Conservation (phyloP, 345 rosid genomes). For the Linum lewisii region DNA sequence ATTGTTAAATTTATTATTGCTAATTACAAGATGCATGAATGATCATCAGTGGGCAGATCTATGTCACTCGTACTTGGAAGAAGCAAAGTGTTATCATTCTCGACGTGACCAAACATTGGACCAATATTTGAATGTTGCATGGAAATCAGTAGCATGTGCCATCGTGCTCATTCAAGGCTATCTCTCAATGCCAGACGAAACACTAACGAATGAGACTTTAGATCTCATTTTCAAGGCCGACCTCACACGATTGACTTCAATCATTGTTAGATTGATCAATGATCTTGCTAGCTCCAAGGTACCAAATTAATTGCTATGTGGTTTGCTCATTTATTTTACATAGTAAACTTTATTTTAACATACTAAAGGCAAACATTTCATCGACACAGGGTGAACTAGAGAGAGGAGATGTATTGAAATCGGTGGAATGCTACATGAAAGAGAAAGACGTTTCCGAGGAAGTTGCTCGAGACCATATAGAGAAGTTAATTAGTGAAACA, state of each 20-base stretch:
- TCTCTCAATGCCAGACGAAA: background rate
- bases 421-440: conserved; percentile 19
- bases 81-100: conserved; percentile 9
- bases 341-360: too few relatives aligned
- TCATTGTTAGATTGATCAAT: conserved; percentile 8
- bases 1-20: too few relatives aligned
- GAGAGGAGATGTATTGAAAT: conserved; percentile 20
- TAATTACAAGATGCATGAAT: too few relatives aligned
- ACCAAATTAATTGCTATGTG: background rate
- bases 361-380: too few relatives aligned
- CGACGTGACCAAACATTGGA: conserved; percentile 9
- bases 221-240: background rate
- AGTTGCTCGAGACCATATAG: conserved; percentile 7
- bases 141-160: background rate
- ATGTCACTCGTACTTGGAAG: conserved; percentile 8
- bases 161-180: background rate
- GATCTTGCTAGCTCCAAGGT: conserved; percentile 18
- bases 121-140: conserved; percentile 16
- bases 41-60: conserved; percentile 10
- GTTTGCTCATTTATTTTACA: too few relatives aligned
- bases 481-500: conserved; percentile 6
- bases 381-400: conserved; percentile 12
- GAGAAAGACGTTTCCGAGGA: conserved; percentile 17
- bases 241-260: background rate
- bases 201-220: background rate